Base-by-base conservation (phyloP, 192 early-diverging fungal genomes). In the Podila minutissima region DNA sequence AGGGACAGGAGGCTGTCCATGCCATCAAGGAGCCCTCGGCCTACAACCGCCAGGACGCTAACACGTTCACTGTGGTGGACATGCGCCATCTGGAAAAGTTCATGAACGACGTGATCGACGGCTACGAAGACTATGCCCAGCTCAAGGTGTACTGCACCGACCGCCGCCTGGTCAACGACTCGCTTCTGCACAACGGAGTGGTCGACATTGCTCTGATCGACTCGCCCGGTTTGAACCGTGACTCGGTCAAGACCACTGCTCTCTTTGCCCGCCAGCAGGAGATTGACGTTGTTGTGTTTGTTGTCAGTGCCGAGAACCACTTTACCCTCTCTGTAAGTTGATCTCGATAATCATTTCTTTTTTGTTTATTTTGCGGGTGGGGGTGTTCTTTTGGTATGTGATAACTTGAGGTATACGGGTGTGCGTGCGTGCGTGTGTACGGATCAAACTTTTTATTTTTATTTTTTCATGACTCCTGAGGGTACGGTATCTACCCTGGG, bases 281-380 rank as follows among this genome's bases (percentile, higher is more conserved):
- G 82, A 99, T 99, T 82, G 98, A 99, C 82, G 98, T 98, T 22
- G 94, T 99, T 69, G 94, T 99, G 3, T 99, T 99, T 90, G 95
- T 99, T 24, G 98, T 99, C 64, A 96, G 96, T 83, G 97, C 98
- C 17, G 98, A 98, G 84, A 99, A 99, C 83, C 98, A 99, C 84
- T 98, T 99, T 82, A 99, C 98, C 4, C 89, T 99, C 48, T 98
- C 96, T 38, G 94, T 93, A 86, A 87, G 89, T 85, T 35, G 33
- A 7, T 35, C 33, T 35, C 33, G 33, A 7, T 35, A 6, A 35
- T 35, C 33, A 5, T 5, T 55, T 74, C 61, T 48, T 59, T 19
- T 63, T 32, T 22, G 2, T 32, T 58, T n/a, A 11, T 20, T 20
- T 60, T 26, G 11, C 58, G 64, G 22, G 61, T 72, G 15, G 32